These are phyloP conservation scores for Benincasa hispida DNA, from an alignment of 306 rosid genomes.

Conservation along the genomic window DNA sequence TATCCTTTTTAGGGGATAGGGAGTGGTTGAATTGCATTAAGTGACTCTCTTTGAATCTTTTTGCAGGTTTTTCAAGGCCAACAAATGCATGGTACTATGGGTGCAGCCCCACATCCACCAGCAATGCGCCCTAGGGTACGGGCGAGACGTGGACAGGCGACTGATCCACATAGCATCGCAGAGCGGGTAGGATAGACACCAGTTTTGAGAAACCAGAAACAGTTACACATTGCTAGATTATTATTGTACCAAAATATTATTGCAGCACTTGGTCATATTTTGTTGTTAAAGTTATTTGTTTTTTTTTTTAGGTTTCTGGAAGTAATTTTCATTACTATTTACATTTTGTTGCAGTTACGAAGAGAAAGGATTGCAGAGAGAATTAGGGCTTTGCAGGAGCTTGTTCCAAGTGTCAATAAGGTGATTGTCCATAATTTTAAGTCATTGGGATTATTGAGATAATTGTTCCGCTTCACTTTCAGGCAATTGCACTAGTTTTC, in stretches of 20 bases:
- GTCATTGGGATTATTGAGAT: background rate
- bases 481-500: background rate
- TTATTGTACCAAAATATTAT: background rate
- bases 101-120: slow-evolving; percentile 71
- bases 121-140: slow-evolving; percentile 94
- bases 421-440: slow-evolving; percentile 22
- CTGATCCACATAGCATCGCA: slow-evolving; percentile 99
- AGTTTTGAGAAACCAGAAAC: background rate
- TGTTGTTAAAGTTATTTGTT: background rate
- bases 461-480: background rate
- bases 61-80: slow-evolving; percentile 75
- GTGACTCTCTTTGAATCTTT: slow-evolving; percentile 1
- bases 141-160: slow-evolving; percentile 98
- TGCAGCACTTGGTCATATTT: background rate
- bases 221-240: background rate
- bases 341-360: slow-evolving; percentile 51
- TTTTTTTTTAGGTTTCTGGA: background rate
- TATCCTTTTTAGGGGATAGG: background rate
- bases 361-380: slow-evolving; percentile 98
- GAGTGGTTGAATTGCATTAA: background rate
- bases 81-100: slow-evolving; percentile 47
- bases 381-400: slow-evolving; percentile 91
- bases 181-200: slow-evolving; percentile 55
- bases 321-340: background rate
- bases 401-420: slow-evolving; percentile 95